Evolutionary conservation across 2,329 filamentous ascomycete genomes (phyloP), one percentile per base, ranked within the genome.

Genomic region (Chaetomium olivaceum): DNA sequence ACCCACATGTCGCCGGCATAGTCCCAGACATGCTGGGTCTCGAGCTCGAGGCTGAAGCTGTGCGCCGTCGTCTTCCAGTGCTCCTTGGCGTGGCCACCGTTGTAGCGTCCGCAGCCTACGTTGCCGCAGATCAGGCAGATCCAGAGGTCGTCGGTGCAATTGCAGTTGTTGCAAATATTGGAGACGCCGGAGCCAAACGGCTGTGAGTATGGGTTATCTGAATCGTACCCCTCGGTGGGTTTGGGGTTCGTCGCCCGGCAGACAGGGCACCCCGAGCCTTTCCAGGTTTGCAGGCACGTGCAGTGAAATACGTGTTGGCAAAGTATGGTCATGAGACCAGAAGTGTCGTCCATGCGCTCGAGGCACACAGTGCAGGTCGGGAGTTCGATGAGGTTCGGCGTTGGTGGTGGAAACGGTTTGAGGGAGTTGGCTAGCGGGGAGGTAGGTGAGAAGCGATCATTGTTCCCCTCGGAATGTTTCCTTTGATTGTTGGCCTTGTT

Each of bases 291-390:
- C 0, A 99, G 83, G 77, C 95, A 99, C 1, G 90, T 93, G 75
- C 95, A 98, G 76, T 99, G 95, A 75, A 99, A 99, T 60, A 98
- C 92, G 73, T 99, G 95, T 74, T 98, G 94, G 75, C 95, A 99
- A 33, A 96, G 89, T 50, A 98, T 98, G 0, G 95, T 99, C 75
- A 99, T 87, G 2, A 99, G 82, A 0, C 95, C 95, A 0, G 93
- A 96, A 0, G 93, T 97, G 76, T 98, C 94, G 74, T 99, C 95
- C 95, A 99, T 99, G 57, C 94, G 89, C 77, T 99, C 95, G 5
- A 99, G 84, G 71, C 95, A 99, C 11, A 99, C 95, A 0, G 95
- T 93, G 70, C 95, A 99, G 1, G 95, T 98, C 1, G 95, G 95
- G 14, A 99, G 81, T 78, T 99, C 95, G 62, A 97, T 85, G 1